Base-by-base conservation (phyloP, 371 early-diverging fungal species). In the Rhizopus microsporus region DNA sequence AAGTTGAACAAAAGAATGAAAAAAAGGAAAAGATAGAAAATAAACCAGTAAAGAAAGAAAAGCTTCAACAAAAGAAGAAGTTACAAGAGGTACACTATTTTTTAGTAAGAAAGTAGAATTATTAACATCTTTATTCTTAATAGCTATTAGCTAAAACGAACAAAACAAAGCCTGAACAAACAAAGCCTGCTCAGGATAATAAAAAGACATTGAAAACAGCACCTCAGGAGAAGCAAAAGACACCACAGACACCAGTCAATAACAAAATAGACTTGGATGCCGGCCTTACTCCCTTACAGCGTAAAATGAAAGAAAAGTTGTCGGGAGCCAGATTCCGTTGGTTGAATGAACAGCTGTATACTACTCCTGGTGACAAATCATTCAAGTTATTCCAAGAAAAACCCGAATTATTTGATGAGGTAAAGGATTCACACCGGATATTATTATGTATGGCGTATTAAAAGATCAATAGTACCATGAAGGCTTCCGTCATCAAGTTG, bases 311-410 rank as follows among this genome's bases (percentile, higher is more conserved):
- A 54, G 83, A 90, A 58, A 90, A 93, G 61, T 77, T 93, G 38
- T 87, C 86, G 2, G 95, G 93, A 10, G 91, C 93, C 10, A 84
- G 93, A 54, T 97, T 98, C 77, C 88, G 98, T 7, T 93, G 90
- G 90, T 76, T 98, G 61, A 98, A 98, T 71, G 99, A 98, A 72
- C 76, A 89, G 47, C 84, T 98, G 7, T 98, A 98, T 73, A 97
- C 97, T 5, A 88, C 88, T 6, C 76, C 82, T 0, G 91, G 95
- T 35, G 71, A 82, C 15, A 81, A 88, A 9, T 88, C 96, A 1
- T 89, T 87, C 56, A 61, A 78, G 9, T 69, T 95, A 42, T 93
- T 97, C 66, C 84, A 86, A 62, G 78, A 88, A 48, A 85, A 93
- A 51, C 96, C 97, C 0, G 87, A 89, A 54, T 70, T 93, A 33